These are phyloP conservation scores for Moniliophthora roreri DNA, from an alignment of 1,284 basidiomycete genomes.

Conservation along the genomic window DNA sequence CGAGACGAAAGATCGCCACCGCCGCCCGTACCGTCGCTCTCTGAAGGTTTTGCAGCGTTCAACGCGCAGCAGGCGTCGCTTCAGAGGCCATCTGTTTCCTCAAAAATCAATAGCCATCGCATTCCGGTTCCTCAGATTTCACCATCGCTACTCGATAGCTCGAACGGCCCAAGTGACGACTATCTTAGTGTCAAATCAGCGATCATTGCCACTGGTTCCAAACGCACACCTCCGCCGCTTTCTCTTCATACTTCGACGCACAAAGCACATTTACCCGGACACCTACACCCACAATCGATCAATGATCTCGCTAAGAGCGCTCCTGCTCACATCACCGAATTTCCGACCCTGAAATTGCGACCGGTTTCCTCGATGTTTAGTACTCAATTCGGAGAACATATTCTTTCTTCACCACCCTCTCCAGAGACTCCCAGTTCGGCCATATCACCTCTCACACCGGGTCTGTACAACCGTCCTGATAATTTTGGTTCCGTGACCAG, in stretches of 20 bases:
- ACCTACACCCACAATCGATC: conserved; percentile 7
- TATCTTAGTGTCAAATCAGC: conserved; percentile 7
- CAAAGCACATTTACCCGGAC: conserved; percentile 17
- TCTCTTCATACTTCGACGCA: conserved; percentile 36
- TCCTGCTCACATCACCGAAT: conserved; percentile 60
- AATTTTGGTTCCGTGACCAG: conserved; percentile 31
- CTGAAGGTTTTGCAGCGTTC: conserved; percentile 35
- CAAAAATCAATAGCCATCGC: conserved; percentile 30
- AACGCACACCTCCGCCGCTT: conserved; percentile 40
- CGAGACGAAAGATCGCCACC: conserved; percentile 43
- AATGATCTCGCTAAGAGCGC: conserved; percentile 52
- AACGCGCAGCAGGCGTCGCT: conserved; percentile 25
- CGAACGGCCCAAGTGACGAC: not conserved
- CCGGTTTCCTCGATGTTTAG: conserved; percentile 78
- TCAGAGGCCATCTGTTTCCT: conserved; percentile 20
- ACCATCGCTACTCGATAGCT: conserved; percentile 20
- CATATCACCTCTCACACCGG: conserved; percentile 55
- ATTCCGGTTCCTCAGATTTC: conserved; percentile 45
- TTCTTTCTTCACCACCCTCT: conserved; percentile 45
- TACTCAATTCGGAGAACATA: conserved; percentile 64
- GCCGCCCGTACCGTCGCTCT: conserved; percentile 55
- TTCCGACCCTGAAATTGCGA: conserved; percentile 66
- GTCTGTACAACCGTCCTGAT: conserved; percentile 28
- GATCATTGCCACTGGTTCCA: conserved; percentile 23
- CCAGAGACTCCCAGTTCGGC: conserved; percentile 46